Conservation (phyloP, 169 alveolate species). For the Cryptosporidium baileyi region DNA sequence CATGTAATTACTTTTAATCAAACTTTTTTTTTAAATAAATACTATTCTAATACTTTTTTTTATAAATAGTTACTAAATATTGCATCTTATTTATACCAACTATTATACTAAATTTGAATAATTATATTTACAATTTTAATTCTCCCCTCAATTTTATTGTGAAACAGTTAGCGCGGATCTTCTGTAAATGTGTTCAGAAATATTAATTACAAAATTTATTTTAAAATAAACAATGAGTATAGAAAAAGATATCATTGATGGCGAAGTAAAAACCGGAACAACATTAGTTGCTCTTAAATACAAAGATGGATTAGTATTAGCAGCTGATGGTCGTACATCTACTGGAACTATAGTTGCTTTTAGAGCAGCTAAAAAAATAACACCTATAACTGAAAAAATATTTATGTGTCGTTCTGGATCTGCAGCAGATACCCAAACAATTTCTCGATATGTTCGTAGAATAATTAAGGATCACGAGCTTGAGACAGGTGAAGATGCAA, state of each 20-base stretch:
- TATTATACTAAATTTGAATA: too few species aligned
- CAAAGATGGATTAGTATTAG: constrained; percentile 90
- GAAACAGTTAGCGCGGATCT: too few species aligned
- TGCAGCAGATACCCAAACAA: constrained; percentile 93
- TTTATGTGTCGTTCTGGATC: constrained; percentile 92
- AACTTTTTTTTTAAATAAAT: too few species aligned
- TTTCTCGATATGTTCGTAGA: constrained; percentile 47
- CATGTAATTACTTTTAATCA: too few species aligned
- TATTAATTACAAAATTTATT: not conserved
- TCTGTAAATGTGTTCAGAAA: too few species aligned
- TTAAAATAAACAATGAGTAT: not conserved
- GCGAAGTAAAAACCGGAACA: constrained; percentile 84
- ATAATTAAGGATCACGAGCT: constrained; percentile 56
- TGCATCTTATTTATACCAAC: too few species aligned
- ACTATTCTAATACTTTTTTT: too few species aligned
- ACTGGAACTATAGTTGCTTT: constrained; percentile 89
- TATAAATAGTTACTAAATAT: too few species aligned
- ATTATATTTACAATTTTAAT: too few species aligned
- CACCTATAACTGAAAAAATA: constrained; percentile 84
- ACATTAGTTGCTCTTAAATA: constrained; percentile 89
- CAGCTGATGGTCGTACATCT: constrained; percentile 94
- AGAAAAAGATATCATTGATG: not conserved
- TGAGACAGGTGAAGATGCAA: constrained; percentile 64
- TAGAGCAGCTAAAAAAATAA: constrained; percentile 90
- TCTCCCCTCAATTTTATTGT: too few species aligned